Percentiles rank a stretch among this genome's conserved stretches.
These are phyloP conservation scores for Cladosporium sp. DNA, from an alignment of 2,329 filamentous ascomycete species.

Conservation along the genomic window DNA sequence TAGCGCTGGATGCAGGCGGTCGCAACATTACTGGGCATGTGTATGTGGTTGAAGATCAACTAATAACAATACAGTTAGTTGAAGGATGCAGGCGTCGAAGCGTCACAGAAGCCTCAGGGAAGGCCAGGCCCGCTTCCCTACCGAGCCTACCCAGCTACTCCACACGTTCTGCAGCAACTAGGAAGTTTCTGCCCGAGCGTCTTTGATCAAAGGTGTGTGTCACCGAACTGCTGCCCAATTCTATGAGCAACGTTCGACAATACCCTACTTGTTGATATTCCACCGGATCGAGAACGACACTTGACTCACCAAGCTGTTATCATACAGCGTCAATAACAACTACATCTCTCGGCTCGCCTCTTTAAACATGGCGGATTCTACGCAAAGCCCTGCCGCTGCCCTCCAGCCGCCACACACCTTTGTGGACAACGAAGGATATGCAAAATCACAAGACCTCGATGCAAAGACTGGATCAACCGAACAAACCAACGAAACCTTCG, in stretches of 20 bases:
- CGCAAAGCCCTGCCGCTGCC: constrained; percentile 16
- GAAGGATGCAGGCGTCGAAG: background rate
- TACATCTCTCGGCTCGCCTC: background rate
- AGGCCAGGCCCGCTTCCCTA: background rate
- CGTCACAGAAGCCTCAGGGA: background rate
- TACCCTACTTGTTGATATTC: too few relatives aligned
- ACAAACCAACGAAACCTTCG: constrained; percentile 4
- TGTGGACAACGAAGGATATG: constrained; percentile 30
- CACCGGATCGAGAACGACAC: too few relatives aligned
- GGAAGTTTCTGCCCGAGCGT: background rate
- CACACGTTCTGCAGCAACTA: background rate
- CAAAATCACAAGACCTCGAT: background rate
- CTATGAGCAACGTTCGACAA: too few relatives aligned
- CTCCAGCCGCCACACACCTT: constrained; percentile 27
- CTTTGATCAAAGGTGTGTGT: background rate
- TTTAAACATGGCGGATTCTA: constrained; percentile 8
- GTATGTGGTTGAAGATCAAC: too few relatives aligned
- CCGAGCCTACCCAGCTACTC: background rate
- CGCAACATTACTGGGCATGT: too few relatives aligned
- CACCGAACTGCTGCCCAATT: background rate
- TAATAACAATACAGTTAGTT: too few relatives aligned
- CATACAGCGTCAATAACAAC: too few relatives aligned
- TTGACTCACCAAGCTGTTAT: too few relatives aligned
- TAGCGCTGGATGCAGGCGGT: too few relatives aligned
- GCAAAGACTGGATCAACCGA: constrained; percentile 12